A percentile compares a stretch with the other conserved stretches of the same genome.
These are phyloP conservation scores for Coniochaeta sp. DNA, from an alignment of 2,329 filamentous ascomycete genomes.

Conservation along the genomic window DNA sequence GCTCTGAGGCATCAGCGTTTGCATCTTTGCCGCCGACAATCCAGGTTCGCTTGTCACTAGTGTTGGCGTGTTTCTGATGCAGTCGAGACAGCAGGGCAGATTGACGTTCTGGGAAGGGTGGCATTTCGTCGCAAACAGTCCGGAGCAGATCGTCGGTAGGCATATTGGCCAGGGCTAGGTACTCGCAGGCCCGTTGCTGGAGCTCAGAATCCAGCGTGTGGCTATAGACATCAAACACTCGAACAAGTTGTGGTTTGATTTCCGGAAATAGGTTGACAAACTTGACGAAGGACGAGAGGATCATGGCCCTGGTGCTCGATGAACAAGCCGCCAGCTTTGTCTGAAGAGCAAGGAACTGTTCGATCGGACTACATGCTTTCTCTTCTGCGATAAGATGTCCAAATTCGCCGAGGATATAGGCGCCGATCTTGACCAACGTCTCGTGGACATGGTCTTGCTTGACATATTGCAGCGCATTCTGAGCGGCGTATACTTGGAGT, in stretches of 20 bases:
- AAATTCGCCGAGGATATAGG: slow-evolving; percentile 93
- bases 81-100: slow-evolving; percentile 86
- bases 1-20: slow-evolving; percentile 72
- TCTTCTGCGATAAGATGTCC: slow-evolving; percentile 93
- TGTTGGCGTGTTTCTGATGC: slow-evolving; percentile 88
- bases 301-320: slow-evolving; percentile 83
- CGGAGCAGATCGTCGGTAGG: slow-evolving; percentile 86
- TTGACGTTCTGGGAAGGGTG: slow-evolving; percentile 89
- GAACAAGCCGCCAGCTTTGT: slow-evolving; percentile 84
- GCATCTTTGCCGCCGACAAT: slow-evolving; percentile 95
- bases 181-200: slow-evolving; percentile 94
- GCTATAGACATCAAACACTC: slow-evolving; percentile 86
- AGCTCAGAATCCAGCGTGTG: slow-evolving; percentile 92
- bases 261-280: slow-evolving; percentile 98
- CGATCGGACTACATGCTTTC: slow-evolving; percentile 86
- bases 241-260: slow-evolving; percentile 89
- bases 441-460: slow-evolving; percentile 93
- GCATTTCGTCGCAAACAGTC: slow-evolving; percentile 97
- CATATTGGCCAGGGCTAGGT: slow-evolving; percentile 75
- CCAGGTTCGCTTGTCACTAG: slow-evolving; percentile 94
- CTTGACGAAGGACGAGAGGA: slow-evolving; percentile 92
- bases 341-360: slow-evolving; percentile 91
- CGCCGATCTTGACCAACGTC: slow-evolving; percentile 94
- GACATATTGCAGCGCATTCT: slow-evolving; percentile 86
- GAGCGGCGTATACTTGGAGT: slow-evolving; percentile 90